A percentile compares a stretch with the other conserved stretches of the same genome.
phyloP scores from a whole-genome alignment of 257 asterid species.

The Solanum clarkiae region DNA sequence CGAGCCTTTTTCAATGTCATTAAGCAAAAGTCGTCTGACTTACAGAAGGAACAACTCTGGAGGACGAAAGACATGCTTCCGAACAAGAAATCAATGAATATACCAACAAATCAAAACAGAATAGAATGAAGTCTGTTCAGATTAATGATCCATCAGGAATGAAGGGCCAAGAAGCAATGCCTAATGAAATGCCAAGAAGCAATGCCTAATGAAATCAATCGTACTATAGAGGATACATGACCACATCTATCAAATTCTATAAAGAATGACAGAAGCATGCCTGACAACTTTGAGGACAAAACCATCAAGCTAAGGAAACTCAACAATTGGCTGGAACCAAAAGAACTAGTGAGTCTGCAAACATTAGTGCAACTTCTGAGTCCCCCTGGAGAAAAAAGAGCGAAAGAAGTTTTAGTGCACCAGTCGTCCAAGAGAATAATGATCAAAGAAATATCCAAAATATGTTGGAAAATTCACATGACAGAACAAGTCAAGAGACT shows the following conservation, averaged over 20 bases:
- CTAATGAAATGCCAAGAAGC: slow-evolving; percentile 6
- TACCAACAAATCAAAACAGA: slow-evolving; percentile 1
- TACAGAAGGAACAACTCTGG: slow-evolving; percentile 1
- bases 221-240: background rate
- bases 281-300: background rate
- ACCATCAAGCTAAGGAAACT: background rate
- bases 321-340: background rate
- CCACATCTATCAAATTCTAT: background rate
- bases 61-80: background rate
- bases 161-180: slow-evolving; percentile 1
- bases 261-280: slow-evolving; percentile 1
- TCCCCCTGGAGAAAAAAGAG: background rate
- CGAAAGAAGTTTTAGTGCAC: background rate
- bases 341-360: background rate
- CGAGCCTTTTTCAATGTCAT: too few species aligned
- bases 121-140: background rate
- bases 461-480: too few species aligned
- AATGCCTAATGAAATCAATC: slow-evolving; percentile 5
- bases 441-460: too few species aligned
- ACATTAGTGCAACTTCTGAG: background rate
- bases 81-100: slow-evolving; percentile 3
- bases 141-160: background rate
- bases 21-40: too few species aligned
- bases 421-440: background rate
- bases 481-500: too few species aligned